Percentiles rank a stretch among this genome's conserved stretches.
Evolutionary conservation across 176 grass and related monocot genomes (phyloP).

Genomic region (Raddia distichophylla): DNA sequence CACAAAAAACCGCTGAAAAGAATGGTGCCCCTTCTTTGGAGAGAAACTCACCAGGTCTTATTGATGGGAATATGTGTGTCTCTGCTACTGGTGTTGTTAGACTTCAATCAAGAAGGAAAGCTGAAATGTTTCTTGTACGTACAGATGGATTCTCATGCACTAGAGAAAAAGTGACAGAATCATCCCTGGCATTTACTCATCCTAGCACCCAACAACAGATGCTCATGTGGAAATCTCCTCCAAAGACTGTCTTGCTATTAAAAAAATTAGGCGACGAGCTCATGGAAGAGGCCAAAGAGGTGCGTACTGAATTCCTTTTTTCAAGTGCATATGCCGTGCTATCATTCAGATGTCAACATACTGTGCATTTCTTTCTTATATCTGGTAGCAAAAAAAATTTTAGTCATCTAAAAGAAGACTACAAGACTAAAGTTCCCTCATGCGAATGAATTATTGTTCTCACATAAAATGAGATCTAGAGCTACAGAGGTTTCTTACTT

Average conservation of each 20-base stretch:
- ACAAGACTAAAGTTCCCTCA: neutral
- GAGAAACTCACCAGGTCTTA: conserved; percentile 42
- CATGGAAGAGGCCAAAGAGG: conserved; percentile 99
- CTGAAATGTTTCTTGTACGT: conserved; percentile 97
- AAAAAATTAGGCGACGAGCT: conserved; percentile 96
- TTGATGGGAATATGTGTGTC: conserved; percentile 79
- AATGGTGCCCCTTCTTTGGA: conserved; percentile 46
- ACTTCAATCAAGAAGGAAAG: conserved; percentile 94
- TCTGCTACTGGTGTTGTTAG: conserved; percentile 86
- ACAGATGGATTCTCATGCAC: conserved; percentile 96
- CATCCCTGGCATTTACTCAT: conserved; percentile 90
- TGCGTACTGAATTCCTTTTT: conserved; percentile 24
- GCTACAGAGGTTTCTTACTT: conserved; percentile 12
- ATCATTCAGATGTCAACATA: conserved; percentile 10
- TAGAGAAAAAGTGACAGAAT: conserved; percentile 99
- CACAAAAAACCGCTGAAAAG: conserved; percentile 46
- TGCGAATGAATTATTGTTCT: conserved; percentile 2
- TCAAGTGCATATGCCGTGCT: conserved; percentile 5
- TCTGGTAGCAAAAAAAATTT: conserved; percentile 23
- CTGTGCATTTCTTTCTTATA: neutral
- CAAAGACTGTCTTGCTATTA: conserved; percentile 87
- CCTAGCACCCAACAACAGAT: conserved; percentile 98
- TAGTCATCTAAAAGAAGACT: conserved; percentile 26
- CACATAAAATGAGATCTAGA: neutral
- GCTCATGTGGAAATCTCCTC: conserved; percentile 99